Conservation (phyloP, 192 early-diverging fungal species). For the Lobosporangium transversale region DNA sequence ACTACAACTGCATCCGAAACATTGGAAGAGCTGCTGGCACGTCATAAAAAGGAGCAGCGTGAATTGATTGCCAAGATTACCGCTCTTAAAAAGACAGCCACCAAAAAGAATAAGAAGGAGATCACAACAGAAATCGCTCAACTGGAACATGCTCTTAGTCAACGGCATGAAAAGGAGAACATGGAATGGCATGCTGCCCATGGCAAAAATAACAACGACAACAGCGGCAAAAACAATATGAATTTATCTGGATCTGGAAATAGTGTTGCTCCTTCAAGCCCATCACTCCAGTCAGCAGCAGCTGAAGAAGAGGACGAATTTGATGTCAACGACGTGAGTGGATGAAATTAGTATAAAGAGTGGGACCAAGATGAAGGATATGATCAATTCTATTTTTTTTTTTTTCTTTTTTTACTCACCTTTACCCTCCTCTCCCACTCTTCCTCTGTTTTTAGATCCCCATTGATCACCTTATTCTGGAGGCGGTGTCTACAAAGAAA, state of each 20-base stretch:
- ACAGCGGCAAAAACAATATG: no score
- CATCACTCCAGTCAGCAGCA: no score
- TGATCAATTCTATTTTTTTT: background rate
- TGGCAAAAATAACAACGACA: no score
- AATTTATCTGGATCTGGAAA: conserved; percentile 6
- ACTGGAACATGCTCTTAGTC: conserved; percentile 70
- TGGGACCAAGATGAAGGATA: background rate
- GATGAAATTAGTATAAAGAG: background rate
- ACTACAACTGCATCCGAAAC: conserved; percentile 38
- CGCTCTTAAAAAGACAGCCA: conserved; percentile 79
- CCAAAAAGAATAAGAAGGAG: conserved; percentile 86
- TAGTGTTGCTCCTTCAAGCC: no score
- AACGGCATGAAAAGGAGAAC: conserved; percentile 72
- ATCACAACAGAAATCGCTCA: conserved; percentile 69
- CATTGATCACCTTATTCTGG: conserved; percentile 35
- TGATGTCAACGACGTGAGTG: conserved; percentile 44
- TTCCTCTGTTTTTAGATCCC: conserved; percentile 25
- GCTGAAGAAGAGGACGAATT: conserved; percentile 45
- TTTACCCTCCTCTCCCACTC: background rate
- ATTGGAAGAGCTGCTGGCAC: conserved; percentile 71
- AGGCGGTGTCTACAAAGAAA: conserved; percentile 20
- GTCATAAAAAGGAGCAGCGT: conserved; percentile 83
- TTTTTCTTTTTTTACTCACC: background rate
- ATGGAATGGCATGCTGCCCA: conserved; percentile 53
- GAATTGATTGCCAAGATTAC: conserved; percentile 76